Percentiles rank a stretch among this genome's conserved stretches.
Conservation (phyloP, 1,284 basidiomycete genomes). For the Trichosporon ovoides region DNA sequence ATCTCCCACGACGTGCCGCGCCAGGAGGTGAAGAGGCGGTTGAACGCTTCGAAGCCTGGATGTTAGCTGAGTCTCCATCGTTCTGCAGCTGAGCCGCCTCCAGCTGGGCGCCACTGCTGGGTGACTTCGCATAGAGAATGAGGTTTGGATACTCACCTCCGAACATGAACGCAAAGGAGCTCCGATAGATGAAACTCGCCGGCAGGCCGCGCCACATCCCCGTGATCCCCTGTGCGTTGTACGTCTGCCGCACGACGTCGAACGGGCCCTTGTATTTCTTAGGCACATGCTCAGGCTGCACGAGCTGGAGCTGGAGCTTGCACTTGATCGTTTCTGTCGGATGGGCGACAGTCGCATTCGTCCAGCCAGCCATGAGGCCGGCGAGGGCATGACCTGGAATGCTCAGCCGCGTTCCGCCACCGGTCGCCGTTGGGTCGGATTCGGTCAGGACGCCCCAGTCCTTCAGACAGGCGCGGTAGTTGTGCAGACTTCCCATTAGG, state of each 20-base stretch:
- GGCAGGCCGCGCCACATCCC: constrained; percentile 48
- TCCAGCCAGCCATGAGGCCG: constrained; percentile 48
- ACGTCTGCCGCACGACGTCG: constrained; percentile 46
- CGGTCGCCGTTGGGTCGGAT: constrained; percentile 24
- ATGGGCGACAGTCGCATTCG: constrained; percentile 47
- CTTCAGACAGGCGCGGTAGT: constrained; percentile 42
- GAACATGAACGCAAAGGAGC: constrained; percentile 47
- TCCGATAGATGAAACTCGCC: constrained; percentile 47
- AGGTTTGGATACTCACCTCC: constrained; percentile 39
- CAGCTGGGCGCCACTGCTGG: too few relatives aligned
- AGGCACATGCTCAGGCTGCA: constrained; percentile 32
- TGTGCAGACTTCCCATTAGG: constrained; percentile 49
- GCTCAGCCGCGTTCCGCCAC: constrained; percentile 27
- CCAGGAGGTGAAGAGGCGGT: constrained; percentile 42
- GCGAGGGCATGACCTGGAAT: constrained; percentile 44
- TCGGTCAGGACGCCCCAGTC: constrained; percentile 39
- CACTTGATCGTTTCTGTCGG: constrained; percentile 49
- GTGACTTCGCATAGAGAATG: too few relatives aligned
- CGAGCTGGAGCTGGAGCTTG: constrained; percentile 46
- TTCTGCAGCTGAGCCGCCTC: too few relatives aligned
- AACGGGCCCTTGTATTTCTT: constrained; percentile 40
- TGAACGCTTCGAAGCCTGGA: constrained; percentile 48
- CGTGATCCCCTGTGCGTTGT: constrained; percentile 33
- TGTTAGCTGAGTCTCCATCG: too few relatives aligned
- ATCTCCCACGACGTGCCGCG: constrained; percentile 46